A percentile compares a stretch with the other conserved stretches of the same genome.
These are phyloP conservation scores for Sarocladium strictum DNA, from an alignment of 2,329 filamentous ascomycete species.

Conservation along the genomic window DNA sequence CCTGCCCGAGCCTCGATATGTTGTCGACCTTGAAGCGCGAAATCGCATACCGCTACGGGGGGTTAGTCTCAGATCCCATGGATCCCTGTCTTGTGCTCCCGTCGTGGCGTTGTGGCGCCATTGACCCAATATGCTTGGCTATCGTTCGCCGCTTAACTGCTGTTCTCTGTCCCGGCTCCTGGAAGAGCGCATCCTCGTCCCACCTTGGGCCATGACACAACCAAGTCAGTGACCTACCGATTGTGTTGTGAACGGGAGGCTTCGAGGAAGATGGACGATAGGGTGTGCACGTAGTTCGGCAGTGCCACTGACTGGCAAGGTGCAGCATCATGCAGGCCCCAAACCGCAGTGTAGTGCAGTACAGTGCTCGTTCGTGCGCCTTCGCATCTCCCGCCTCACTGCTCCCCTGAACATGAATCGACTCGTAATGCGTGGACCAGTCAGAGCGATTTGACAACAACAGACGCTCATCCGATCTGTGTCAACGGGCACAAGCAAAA, in stretches of 20 bases:
- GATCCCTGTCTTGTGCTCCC: conserved; percentile 4
- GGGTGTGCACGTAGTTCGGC: conserved; percentile 2
- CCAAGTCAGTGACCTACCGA: not conserved
- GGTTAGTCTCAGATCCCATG: conserved; percentile 8
- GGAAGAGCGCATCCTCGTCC: not conserved
- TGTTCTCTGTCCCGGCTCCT: not conserved
- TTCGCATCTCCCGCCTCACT: no score
- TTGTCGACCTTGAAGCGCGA: not conserved
- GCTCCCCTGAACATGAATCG: no score
- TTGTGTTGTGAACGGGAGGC: not conserved
- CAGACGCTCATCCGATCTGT: no score
- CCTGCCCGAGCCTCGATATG: not conserved
- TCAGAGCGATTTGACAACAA: no score
- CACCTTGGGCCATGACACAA: not conserved
- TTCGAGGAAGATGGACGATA: not conserved
- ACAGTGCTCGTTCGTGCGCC: no score
- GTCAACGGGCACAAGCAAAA: no score
- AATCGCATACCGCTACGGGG: conserved; percentile 5
- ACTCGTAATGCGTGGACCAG: no score
- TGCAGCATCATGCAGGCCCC: conserved; percentile 1
- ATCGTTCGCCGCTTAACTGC: not conserved
- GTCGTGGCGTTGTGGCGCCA: not conserved
- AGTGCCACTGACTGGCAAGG: not conserved
- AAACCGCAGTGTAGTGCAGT: no score
- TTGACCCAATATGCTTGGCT: conserved; percentile 2